A percentile compares a stretch with the other conserved stretches of the same genome.
Evolutionary conservation across 768 basidiomycete species (phyloP).

Genomic region (Naganishia onofrii): DNA sequence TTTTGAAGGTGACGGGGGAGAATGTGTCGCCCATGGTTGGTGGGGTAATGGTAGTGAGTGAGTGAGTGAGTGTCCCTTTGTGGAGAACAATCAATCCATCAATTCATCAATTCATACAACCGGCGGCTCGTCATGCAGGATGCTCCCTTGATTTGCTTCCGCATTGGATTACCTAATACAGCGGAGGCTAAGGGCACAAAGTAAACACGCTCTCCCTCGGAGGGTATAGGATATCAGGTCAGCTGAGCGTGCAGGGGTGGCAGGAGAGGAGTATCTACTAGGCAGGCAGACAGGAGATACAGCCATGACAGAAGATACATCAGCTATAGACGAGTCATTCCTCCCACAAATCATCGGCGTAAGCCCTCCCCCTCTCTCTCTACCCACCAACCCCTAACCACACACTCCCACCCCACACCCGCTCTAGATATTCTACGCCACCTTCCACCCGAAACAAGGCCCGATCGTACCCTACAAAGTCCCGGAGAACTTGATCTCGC

Average conservation of each 20-base stretch:
- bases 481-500: conserved; percentile 80
- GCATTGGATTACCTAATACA: background rate
- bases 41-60: background rate
- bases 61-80: conserved; percentile 4
- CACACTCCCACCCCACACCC: background rate
- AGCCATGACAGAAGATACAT: background rate
- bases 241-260: background rate
- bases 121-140: background rate
- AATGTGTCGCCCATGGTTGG: conserved; percentile 10
- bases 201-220: conserved; percentile 18
- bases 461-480: conserved; percentile 91
- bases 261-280: too few species aligned
- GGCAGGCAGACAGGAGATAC: background rate
- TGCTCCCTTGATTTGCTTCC: background rate
- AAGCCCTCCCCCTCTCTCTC: conserved; percentile 28
- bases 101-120: too few species aligned
- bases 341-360: conserved; percentile 52
- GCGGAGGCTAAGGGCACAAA: background rate
- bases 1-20: conserved; percentile 23
- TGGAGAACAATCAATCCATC: conserved; percentile 3
- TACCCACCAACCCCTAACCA: background rate
- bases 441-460: conserved; percentile 80
- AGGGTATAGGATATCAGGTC: too few species aligned
- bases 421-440: conserved; percentile 73
- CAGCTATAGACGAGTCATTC: conserved; percentile 39